A percentile compares a stretch with the other conserved stretches of the same genome.
These are phyloP conservation scores for Aegilops speltoides DNA, from an alignment of 176 grass and related monocot genomes.

Conservation along the genomic window DNA sequence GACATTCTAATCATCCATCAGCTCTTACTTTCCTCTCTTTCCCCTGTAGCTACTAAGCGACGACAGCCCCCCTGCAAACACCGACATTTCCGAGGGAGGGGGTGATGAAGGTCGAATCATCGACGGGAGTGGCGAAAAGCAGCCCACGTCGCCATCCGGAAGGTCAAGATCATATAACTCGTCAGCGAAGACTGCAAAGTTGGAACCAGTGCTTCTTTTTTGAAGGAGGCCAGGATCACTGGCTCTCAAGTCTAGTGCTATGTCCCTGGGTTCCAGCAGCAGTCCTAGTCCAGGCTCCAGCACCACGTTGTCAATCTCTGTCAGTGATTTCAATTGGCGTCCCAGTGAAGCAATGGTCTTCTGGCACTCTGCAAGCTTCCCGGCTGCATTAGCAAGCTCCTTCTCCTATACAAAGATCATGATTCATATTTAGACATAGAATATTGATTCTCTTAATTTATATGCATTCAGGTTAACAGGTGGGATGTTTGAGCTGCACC, in stretches of 20 bases:
- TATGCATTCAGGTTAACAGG: background rate
- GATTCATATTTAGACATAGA: background rate
- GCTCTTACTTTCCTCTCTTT: conserved; percentile 46
- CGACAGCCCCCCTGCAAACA: conserved; percentile 47
- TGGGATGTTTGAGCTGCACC: background rate
- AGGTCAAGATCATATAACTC: conserved; percentile 38
- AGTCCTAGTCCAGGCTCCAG: conserved; percentile 36
- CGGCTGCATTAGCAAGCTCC: conserved; percentile 74
- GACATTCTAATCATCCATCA: conserved; percentile 5
- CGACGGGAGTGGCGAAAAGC: conserved; percentile 43
- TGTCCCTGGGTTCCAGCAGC: conserved; percentile 32
- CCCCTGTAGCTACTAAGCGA: conserved; percentile 50
- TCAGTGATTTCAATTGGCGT: conserved; percentile 73
- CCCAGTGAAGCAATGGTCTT: conserved; percentile 93
- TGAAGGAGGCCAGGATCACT: conserved; percentile 20
- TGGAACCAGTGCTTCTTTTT: background rate
- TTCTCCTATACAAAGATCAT: conserved; percentile 68
- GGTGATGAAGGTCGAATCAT: conserved; percentile 34
- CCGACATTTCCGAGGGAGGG: conserved; percentile 52
- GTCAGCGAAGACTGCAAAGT: conserved; percentile 21
- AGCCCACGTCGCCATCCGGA: conserved; percentile 15
- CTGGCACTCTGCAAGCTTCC: conserved; percentile 92
- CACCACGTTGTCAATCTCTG: conserved; percentile 56
- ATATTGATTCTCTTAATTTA: no score
- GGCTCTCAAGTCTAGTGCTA: conserved; percentile 38